A percentile compares a stretch with the other conserved stretches of the same genome.
phyloP scores from a whole-genome alignment of 768 basidiomycete species.

The Auricularia heimuer region DNA sequence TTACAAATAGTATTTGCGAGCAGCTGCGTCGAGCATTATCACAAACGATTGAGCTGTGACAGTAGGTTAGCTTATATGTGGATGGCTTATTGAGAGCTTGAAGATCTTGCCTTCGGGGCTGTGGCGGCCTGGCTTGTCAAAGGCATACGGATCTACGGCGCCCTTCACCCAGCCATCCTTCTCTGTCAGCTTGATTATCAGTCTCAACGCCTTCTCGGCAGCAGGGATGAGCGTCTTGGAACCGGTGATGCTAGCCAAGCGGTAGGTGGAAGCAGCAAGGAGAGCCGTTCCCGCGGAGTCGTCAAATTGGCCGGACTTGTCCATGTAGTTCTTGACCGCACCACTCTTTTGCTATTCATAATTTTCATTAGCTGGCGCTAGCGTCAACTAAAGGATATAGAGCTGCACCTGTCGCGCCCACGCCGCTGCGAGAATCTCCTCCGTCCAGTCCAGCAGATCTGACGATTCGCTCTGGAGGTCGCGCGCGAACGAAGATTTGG shows the following conservation, averaged over 20 bases:
- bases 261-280: slow-evolving; percentile 4
- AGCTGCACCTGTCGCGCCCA: not conserved
- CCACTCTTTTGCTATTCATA: not conserved
- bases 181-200: not conserved
- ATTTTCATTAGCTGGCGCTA: too few relatives aligned
- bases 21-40: not conserved
- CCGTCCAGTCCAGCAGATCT: slow-evolving; percentile 25
- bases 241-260: not conserved
- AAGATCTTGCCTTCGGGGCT: not conserved
- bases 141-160: not conserved
- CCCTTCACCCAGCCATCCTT: not conserved
- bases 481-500: slow-evolving; percentile 17
- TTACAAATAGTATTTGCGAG: not conserved
- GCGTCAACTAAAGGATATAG: too few relatives aligned
- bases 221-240: not conserved
- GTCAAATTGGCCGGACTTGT: slow-evolving; percentile 1
- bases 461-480: slow-evolving; percentile 21
- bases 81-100: too few relatives aligned
- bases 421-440: slow-evolving; percentile 25
- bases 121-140: not conserved
- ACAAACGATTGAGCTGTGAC: not conserved
- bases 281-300: slow-evolving; percentile 6
- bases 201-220: slow-evolving; percentile 2
- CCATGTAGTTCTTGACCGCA: not conserved
- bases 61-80: too few relatives aligned